Conservation (phyloP, 73 alveolate genomes). For the Breviolum minutum region DNA sequence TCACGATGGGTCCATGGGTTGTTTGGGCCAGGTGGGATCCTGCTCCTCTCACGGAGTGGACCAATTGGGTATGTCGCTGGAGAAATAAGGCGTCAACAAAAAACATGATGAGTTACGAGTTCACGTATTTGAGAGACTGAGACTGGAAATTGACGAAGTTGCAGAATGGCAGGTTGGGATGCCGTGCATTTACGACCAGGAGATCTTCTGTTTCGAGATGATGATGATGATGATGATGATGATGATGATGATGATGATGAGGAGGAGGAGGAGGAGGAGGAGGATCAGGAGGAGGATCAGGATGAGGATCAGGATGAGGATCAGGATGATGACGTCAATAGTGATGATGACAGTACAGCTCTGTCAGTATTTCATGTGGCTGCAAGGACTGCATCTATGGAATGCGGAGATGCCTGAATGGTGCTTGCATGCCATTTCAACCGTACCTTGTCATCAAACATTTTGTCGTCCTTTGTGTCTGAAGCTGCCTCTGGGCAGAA, state of each 20-base stretch:
- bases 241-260: no score
- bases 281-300: no score
- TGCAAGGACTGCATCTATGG: conserved; percentile 88
- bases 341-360: background rate
- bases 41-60: conserved; percentile 70
- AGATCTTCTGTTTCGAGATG: background rate
- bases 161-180: conserved; percentile 52
- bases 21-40: conserved; percentile 88
- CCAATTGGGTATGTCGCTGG: conserved; percentile 94
- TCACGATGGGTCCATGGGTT: background rate
- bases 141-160: background rate
- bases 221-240: no score
- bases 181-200: conserved; percentile 91
- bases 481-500: background rate
- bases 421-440: conserved; percentile 79
- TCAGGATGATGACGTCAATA: no score
- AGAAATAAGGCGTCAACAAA: conserved; percentile 52
- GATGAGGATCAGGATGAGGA: no score
- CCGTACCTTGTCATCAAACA: conserved; percentile 26
- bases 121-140: background rate
- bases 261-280: no score
- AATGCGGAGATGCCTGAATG: conserved; percentile 75
- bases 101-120: background rate
- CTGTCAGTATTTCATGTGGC: background rate
- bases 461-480: background rate